Percentiles rank a stretch among this genome's conserved stretches.
These are phyloP conservation scores for Primulina tabacum DNA, from an alignment of 257 asterid species.

Conservation along the genomic window DNA sequence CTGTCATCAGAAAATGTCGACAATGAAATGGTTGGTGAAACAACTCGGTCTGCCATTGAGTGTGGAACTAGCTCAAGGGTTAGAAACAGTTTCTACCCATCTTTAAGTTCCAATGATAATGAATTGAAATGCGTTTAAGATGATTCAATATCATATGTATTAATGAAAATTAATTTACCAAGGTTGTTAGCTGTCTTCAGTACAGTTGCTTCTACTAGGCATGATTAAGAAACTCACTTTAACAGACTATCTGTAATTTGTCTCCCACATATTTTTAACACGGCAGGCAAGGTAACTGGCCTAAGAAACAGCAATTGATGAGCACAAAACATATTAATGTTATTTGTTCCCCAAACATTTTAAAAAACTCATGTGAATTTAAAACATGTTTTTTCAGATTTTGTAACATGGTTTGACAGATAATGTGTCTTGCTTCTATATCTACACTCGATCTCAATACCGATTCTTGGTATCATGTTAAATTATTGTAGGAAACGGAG, in stretches of 20 bases:
- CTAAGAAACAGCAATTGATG: neutral
- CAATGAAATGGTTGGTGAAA: constrained; percentile 48
- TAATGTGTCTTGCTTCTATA: neutral
- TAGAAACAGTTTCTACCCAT: constrained; percentile 27
- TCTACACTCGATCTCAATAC: constrained; percentile 5
- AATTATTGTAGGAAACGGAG: constrained; percentile 47
- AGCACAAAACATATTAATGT: neutral
- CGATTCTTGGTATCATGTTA: constrained; percentile 11
- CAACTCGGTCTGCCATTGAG: constrained; percentile 63
- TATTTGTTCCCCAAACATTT: neutral
- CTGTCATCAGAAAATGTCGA: constrained; percentile 65
- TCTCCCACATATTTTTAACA: neutral
- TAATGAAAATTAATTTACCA: neutral
- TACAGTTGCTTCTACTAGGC: neutral
- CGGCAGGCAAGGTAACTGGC: neutral
- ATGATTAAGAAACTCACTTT: neutral
- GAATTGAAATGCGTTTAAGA: constrained; percentile 13
- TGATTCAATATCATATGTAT: neutral
- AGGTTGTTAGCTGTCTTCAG: neutral
- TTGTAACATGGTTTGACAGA: neutral
- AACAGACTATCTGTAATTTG: neutral
- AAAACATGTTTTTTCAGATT: neutral
- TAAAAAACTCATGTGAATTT: neutral
- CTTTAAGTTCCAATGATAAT: neutral
- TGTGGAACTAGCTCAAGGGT: constrained; percentile 72